These are phyloP conservation scores for Apostasia ramifera DNA, from an alignment of 106 monocot species.

Conservation along the genomic window DNA sequence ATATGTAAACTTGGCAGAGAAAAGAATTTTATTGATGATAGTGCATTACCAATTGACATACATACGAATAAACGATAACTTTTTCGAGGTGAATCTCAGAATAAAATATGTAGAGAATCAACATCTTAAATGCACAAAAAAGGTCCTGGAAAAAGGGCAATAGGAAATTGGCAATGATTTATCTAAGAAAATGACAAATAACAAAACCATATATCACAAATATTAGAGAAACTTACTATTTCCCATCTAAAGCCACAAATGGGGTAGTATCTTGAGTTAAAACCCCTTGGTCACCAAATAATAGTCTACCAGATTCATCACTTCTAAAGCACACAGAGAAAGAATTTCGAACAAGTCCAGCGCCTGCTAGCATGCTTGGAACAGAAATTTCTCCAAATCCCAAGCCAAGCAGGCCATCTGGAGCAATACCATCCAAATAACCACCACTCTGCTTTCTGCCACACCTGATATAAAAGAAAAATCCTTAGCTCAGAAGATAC, in stretches of 20 bases:
- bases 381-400: conserved; percentile 85
- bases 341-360: conserved; percentile 74
- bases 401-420: conserved; percentile 96
- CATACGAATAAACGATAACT: too few species aligned
- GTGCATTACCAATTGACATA: too few species aligned
- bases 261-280: conserved; percentile 66
- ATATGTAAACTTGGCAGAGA: too few species aligned
- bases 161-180: not conserved
- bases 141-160: not conserved
- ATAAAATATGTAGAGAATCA: too few species aligned
- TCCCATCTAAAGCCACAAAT: conserved; percentile 66
- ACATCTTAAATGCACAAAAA: not conserved
- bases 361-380: conserved; percentile 73
- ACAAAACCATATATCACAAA: not conserved
- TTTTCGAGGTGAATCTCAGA: too few species aligned
- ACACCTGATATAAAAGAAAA: conserved; percentile 48
- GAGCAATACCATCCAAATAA: conserved; percentile 90
- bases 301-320: conserved; percentile 76
- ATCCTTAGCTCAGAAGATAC: not conserved
- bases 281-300: conserved; percentile 76
- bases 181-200: not conserved
- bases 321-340: conserved; percentile 86
- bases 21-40: too few species aligned
- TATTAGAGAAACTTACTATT: conserved; percentile 48
- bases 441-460: conserved; percentile 89